A percentile compares a stretch with the other conserved stretches of the same genome.
These are phyloP conservation scores for Carex littledalei DNA, from an alignment of 176 grass and related monocot species.

Conservation along the genomic window DNA sequence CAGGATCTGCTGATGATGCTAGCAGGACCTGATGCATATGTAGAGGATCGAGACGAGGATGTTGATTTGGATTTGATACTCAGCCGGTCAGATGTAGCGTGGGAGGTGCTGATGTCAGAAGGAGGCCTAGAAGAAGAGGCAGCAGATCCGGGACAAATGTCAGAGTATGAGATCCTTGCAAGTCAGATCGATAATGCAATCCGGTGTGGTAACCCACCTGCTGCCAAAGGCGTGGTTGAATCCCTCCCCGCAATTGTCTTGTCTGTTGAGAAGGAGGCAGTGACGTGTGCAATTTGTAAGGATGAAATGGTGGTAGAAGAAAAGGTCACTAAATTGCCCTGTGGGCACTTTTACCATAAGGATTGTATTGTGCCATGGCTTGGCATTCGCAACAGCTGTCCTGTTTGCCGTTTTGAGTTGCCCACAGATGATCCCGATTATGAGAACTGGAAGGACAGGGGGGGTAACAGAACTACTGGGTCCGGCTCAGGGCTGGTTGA, in stretches of 20 bases:
- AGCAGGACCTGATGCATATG: conserved; percentile 33
- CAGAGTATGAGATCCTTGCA: conserved; percentile 53
- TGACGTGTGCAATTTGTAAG: conserved; percentile 61
- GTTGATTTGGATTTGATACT: conserved; percentile 32
- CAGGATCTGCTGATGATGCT: conserved; percentile 48
- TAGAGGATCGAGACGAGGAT: conserved; percentile 42
- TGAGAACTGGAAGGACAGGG: conserved; percentile 33
- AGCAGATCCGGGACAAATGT: not conserved
- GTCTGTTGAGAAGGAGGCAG: not conserved
- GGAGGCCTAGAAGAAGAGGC: conserved; percentile 20
- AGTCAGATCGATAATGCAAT: conserved; percentile 32
- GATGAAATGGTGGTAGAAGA: conserved; percentile 48
- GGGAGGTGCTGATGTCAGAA: conserved; percentile 52
- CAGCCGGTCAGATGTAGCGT: conserved; percentile 31
- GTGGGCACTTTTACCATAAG: conserved; percentile 55
- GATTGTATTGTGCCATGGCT: conserved; percentile 61
- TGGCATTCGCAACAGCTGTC: conserved; percentile 57
- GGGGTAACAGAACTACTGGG: not conserved
- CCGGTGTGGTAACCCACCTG: conserved; percentile 41
- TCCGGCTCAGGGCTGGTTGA: conserved; percentile 10
- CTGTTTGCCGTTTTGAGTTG: conserved; percentile 64
- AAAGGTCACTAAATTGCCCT: conserved; percentile 47
- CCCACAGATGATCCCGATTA: conserved; percentile 73
- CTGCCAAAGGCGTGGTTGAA: conserved; percentile 42
- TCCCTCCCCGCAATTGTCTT: conserved; percentile 40